These are phyloP conservation scores for Jamesozyma piceae DNA, from an alignment of 805 yeast genomes.

Conservation along the genomic window DNA sequence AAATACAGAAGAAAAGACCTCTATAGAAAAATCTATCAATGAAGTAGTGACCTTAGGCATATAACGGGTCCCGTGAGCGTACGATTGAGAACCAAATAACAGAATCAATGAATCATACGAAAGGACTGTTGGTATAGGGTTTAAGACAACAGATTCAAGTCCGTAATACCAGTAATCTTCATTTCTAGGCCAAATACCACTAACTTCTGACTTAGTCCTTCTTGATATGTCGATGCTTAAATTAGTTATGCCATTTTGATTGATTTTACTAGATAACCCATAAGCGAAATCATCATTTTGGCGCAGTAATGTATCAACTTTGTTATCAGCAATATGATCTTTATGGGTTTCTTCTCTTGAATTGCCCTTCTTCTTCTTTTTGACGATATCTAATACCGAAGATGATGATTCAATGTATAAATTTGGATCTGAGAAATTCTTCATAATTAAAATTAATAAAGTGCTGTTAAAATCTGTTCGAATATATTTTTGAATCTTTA, in stretches of 20 bases:
- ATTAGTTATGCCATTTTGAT: constrained; percentile 31
- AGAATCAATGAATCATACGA: constrained; percentile 35
- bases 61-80: constrained; percentile 9
- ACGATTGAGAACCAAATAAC: constrained; percentile 18
- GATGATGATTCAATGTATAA: constrained; percentile 18
- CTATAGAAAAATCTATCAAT: constrained; percentile 70
- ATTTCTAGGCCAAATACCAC: constrained; percentile 18
- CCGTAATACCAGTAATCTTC: constrained; percentile 30
- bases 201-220: constrained; percentile 19
- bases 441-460: constrained; percentile 32
- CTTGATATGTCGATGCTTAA: constrained; percentile 24
- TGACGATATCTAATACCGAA: constrained; percentile 9
- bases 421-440: constrained; percentile 39
- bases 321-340: constrained; percentile 11
- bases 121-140: constrained; percentile 34
- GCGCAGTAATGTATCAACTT: constrained; percentile 18
- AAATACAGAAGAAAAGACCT: constrained; percentile 60
- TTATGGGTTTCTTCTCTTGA: constrained; percentile 11
- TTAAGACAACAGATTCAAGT: constrained; percentile 28
- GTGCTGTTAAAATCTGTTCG: constrained; percentile 35
- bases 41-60: constrained; percentile 41
- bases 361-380: constrained; percentile 11
- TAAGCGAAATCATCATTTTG: constrained; percentile 37
- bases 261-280: constrained; percentile 47
- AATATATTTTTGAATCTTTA: constrained; percentile 28